A percentile compares a stretch with the other conserved stretches of the same genome.
These are phyloP conservation scores for Lolium rigidum DNA, from an alignment of 176 grass and related monocot genomes.

Conservation along the genomic window DNA sequence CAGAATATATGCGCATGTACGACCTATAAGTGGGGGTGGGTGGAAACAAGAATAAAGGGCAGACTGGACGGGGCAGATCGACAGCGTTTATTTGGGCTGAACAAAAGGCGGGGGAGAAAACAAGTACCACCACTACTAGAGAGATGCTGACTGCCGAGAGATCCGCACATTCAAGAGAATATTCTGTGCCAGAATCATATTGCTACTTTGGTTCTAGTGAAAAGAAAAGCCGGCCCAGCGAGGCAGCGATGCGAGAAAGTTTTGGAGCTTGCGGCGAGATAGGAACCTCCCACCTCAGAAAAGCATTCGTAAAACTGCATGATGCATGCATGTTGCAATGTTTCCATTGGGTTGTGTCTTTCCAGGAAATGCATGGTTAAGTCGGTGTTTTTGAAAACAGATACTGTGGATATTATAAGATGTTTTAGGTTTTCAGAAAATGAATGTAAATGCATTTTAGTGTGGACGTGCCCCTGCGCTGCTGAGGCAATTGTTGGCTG, in stretches of 20 bases:
- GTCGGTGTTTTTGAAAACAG: background rate
- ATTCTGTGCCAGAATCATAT: conserved; percentile 44
- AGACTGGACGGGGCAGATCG: conserved; percentile 53
- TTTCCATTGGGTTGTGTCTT: background rate
- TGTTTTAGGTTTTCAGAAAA: no score
- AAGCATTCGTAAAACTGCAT: background rate
- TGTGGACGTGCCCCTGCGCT: no score
- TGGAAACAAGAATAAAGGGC: conserved; percentile 3
- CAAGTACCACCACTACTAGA: conserved; percentile 20
- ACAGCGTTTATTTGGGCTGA: conserved; percentile 7
- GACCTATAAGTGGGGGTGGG: background rate
- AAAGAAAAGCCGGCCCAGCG: conserved; percentile 2
- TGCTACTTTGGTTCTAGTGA: conserved; percentile 12
- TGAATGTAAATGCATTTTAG: no score
- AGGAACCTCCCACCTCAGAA: background rate
- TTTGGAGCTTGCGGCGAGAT: conserved; percentile 31
- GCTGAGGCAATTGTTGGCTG: no score
- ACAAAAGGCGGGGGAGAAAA: conserved; percentile 30
- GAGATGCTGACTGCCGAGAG: conserved; percentile 9
- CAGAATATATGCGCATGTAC: background rate
- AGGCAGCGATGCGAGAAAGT: background rate
- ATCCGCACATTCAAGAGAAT: conserved; percentile 51
- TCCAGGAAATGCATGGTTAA: background rate
- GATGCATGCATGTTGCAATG: background rate
- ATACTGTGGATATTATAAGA: no score